Evolutionary conservation across 2,329 filamentous ascomycete species (phyloP).

Genomic region (Lecanicillium sp.): DNA sequence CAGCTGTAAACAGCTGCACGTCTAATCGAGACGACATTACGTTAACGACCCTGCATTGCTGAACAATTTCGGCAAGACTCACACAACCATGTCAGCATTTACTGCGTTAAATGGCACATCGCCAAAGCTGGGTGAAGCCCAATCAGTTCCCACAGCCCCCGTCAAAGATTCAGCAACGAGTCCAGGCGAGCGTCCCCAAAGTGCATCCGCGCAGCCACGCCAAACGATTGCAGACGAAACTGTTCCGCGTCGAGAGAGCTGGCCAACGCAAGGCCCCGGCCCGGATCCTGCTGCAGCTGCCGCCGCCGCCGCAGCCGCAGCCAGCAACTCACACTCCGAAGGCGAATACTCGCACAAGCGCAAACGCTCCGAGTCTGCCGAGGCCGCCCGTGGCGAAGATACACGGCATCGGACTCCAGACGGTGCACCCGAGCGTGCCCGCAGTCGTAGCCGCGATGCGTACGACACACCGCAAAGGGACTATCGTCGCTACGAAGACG

Average conservation of each 20-base stretch:
- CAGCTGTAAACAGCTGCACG: too few relatives aligned
- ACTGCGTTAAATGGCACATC: slow-evolving; percentile 44
- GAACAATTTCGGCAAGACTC: too few relatives aligned
- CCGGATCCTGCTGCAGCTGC: slow-evolving; percentile 32
- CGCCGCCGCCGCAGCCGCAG: too few relatives aligned
- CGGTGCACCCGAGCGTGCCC: slow-evolving; percentile 18
- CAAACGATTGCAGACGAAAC: slow-evolving; percentile 18
- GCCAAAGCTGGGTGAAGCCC: slow-evolving; percentile 24
- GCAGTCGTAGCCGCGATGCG: slow-evolving; percentile 32
- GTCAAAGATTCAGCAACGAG: neutral
- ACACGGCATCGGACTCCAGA: slow-evolving; percentile 24
- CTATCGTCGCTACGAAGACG: slow-evolving; percentile 36
- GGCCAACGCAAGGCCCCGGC: slow-evolving; percentile 33
- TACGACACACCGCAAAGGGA: slow-evolving; percentile 37
- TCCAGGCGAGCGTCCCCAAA: slow-evolving; percentile 4
- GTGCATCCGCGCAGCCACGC: slow-evolving; percentile 14
- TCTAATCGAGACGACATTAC: too few relatives aligned
- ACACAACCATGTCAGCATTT: slow-evolving; percentile 39
- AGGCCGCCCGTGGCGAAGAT: slow-evolving; percentile 31
- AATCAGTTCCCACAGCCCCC: neutral
- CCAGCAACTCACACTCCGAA: slow-evolving; percentile 26
- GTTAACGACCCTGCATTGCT: too few relatives aligned
- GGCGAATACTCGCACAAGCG: slow-evolving; percentile 51
- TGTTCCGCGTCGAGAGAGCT: slow-evolving; percentile 29
- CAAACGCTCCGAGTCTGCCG: slow-evolving; percentile 62